phyloP scores from a whole-genome alignment of 495 filamentous ascomycete genomes.

The Chaetomium fimeti region DNA sequence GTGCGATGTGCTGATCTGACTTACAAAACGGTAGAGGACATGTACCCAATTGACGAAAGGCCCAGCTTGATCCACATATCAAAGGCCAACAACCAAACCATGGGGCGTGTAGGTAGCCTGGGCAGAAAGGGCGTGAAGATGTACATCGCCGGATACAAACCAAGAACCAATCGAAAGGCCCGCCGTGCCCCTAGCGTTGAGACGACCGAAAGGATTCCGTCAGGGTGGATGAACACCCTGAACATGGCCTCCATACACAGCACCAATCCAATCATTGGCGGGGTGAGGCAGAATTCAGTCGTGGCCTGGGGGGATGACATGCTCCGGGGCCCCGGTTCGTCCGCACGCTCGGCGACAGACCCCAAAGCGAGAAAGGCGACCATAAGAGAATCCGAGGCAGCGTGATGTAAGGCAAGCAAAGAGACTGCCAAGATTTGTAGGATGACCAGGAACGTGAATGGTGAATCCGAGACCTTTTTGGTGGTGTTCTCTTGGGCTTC shows the following conservation, averaged over 20 bases:
- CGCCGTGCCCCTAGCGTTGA: slow-evolving; percentile 10
- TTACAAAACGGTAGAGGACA: slow-evolving; percentile 21
- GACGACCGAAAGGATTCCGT: slow-evolving; percentile 8
- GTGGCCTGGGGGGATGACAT: background rate
- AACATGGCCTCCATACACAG: slow-evolving; percentile 17
- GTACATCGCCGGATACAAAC: slow-evolving; percentile 18
- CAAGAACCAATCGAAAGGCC: slow-evolving; percentile 11
- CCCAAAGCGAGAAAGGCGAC: slow-evolving; percentile 13
- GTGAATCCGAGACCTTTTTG: background rate
- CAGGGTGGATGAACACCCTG: slow-evolving; percentile 13
- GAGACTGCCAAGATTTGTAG: slow-evolving; percentile 20
- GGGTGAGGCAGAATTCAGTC: slow-evolving; percentile 10
- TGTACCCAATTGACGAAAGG: slow-evolving; percentile 15
- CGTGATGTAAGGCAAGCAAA: slow-evolving; percentile 21
- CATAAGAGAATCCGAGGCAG: slow-evolving; percentile 14
- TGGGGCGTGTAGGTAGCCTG: background rate
- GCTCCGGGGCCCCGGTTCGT: background rate
- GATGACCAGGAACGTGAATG: slow-evolving; percentile 10
- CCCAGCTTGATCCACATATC: slow-evolving; percentile 19
- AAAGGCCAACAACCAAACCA: background rate
- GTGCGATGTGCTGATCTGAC: background rate
- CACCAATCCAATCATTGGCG: slow-evolving; percentile 9
- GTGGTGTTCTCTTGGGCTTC: background rate
- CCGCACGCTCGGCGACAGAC: background rate
- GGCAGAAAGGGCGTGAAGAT: slow-evolving; percentile 21